Conservation (phyloP, 2,329 filamentous ascomycete genomes). For the Ophiostoma himal-ulmi region DNA sequence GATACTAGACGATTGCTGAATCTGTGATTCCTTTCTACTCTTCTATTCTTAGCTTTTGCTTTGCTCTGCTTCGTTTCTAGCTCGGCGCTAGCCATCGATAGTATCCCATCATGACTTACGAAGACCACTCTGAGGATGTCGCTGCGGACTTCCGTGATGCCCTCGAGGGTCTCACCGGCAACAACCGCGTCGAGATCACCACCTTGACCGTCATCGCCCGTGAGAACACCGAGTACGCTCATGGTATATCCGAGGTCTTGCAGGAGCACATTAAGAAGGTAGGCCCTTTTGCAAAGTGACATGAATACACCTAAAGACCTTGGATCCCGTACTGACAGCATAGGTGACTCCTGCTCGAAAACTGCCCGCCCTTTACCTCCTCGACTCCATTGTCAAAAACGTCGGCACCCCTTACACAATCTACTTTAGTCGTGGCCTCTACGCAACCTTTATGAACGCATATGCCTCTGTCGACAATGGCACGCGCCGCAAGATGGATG, state of each 20-base stretch:
- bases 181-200: slow-evolving; percentile 92
- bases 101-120: slow-evolving; percentile 41
- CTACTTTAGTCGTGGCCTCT: slow-evolving; percentile 87
- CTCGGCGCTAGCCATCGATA: background rate
- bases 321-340: slow-evolving; percentile 24
- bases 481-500: slow-evolving; percentile 87
- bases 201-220: slow-evolving; percentile 96
- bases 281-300: slow-evolving; percentile 49
- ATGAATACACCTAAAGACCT: background rate
- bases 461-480: slow-evolving; percentile 81
- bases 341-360: slow-evolving; percentile 86
- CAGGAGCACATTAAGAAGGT: slow-evolving; percentile 94
- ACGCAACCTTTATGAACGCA: slow-evolving; percentile 92
- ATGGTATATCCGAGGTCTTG: slow-evolving; percentile 83
- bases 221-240: slow-evolving; percentile 92
- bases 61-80: background rate
- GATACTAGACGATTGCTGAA: background rate
- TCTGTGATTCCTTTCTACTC: background rate
- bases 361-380: slow-evolving; percentile 89
- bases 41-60: background rate
- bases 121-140: slow-evolving; percentile 67
- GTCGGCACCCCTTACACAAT: slow-evolving; percentile 95
- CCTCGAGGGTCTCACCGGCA: slow-evolving; percentile 82
- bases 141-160: slow-evolving; percentile 92
- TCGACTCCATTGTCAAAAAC: slow-evolving; percentile 98